phyloP scores from a whole-genome alignment of 192 early-diverging fungal species.

The Coemansia sp. region DNA sequence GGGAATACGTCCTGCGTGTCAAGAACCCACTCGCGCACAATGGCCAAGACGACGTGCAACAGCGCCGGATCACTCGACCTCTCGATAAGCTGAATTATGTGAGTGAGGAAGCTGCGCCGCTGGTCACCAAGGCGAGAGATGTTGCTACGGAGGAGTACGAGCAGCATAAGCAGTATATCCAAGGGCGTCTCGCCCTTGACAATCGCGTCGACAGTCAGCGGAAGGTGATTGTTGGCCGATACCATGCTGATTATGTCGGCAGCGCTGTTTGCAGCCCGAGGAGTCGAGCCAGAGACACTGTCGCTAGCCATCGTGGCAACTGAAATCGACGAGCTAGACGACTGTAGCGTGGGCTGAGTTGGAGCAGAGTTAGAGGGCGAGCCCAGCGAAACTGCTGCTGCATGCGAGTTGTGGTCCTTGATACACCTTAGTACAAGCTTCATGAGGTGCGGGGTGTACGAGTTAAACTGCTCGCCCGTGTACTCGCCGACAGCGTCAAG shows the following conservation, averaged over 20 bases:
- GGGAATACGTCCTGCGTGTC: slow-evolving; percentile 86
- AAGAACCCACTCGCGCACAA: slow-evolving; percentile 88
- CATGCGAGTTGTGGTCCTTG: slow-evolving; percentile 74
- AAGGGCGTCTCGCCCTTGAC: slow-evolving; percentile 48
- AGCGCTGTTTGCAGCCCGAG: slow-evolving; percentile 20
- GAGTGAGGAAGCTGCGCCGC: slow-evolving; percentile 81
- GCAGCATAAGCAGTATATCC: slow-evolving; percentile 47
- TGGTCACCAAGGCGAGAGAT: slow-evolving; percentile 81
- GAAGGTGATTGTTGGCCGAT: slow-evolving; percentile 38
- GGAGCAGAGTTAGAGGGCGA: slow-evolving; percentile 13
- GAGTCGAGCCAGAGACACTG: background rate
- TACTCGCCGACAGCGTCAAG: slow-evolving; percentile 68
- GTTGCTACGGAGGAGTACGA: slow-evolving; percentile 61
- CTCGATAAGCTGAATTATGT: slow-evolving; percentile 83
- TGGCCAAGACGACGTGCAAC: slow-evolving; percentile 73
- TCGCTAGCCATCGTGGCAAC: slow-evolving; percentile 17
- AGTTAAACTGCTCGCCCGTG: slow-evolving; percentile 69
- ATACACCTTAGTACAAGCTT: slow-evolving; percentile 83
- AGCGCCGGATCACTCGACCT: slow-evolving; percentile 77
- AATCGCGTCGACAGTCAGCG: slow-evolving; percentile 32
- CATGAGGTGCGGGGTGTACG: slow-evolving; percentile 75
- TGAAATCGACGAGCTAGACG: slow-evolving; percentile 20
- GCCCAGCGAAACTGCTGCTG: slow-evolving; percentile 18
- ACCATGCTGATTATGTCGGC: slow-evolving; percentile 27
- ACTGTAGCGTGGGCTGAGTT: slow-evolving; percentile 23